Conservation (phyloP, 306 rosid genomes). For the Canavalia ensiformis region DNA sequence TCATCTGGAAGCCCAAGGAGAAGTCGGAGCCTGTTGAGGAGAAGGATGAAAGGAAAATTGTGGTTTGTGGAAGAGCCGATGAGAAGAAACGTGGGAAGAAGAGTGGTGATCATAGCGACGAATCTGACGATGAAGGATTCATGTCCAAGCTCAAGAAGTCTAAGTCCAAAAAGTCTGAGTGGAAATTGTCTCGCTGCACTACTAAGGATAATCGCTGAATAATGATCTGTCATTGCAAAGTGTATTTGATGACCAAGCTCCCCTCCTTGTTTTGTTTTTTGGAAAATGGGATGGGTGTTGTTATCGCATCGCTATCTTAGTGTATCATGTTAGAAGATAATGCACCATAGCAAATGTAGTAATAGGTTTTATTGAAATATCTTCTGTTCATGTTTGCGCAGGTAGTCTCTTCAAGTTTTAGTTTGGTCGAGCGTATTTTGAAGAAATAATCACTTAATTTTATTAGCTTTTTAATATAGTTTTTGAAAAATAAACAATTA, state of each 20-base stretch:
- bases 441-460: too few relatives aligned
- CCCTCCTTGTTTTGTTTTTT: constrained; percentile 24
- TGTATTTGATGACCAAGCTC: not conserved
- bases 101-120: constrained; percentile 57
- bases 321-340: constrained; percentile 19
- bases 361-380: constrained; percentile 8
- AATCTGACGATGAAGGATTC: constrained; percentile 67
- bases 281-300: not conserved
- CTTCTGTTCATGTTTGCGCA: not conserved
- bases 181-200: constrained; percentile 47
- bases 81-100: constrained; percentile 70
- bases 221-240: not conserved
- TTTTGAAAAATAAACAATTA: too few relatives aligned
- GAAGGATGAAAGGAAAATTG: constrained; percentile 65
- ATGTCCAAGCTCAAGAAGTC: constrained; percentile 58
- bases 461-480: too few relatives aligned
- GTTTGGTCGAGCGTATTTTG: not conserved
- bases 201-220: constrained; percentile 46
- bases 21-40: constrained; percentile 62
- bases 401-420: constrained; percentile 17
- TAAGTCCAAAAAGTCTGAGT: constrained; percentile 52
- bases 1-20: constrained; percentile 93
- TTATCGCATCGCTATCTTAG: not conserved
- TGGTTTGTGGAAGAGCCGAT: constrained; percentile 56
- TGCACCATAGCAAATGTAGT: not conserved